These are phyloP conservation scores for Talaromyces rugulosus DNA, from an alignment of 2,329 filamentous ascomycete genomes.

Conservation along the genomic window DNA sequence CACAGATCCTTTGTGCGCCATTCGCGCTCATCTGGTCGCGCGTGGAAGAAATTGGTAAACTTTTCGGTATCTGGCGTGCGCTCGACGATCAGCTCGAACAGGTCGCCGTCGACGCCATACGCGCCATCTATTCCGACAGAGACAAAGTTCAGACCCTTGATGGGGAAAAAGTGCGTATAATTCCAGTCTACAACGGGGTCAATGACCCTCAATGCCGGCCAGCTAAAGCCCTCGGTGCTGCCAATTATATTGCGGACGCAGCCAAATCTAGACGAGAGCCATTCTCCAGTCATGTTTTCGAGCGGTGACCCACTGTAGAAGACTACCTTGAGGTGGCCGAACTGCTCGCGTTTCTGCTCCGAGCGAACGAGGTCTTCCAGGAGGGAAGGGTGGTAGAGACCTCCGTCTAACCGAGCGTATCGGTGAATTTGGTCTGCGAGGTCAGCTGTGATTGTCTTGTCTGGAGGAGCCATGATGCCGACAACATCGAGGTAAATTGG, in stretches of 20 bases:
- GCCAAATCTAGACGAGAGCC: slow-evolving; percentile 17
- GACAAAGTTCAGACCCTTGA: slow-evolving; percentile 13
- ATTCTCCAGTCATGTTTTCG: slow-evolving; percentile 20
- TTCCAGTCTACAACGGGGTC: slow-evolving; percentile 15
- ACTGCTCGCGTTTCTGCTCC: slow-evolving; percentile 12
- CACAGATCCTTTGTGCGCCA: slow-evolving; percentile 23
- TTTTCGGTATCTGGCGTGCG: slow-evolving; percentile 12
- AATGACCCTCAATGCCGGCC: slow-evolving; percentile 12
- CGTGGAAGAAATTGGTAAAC: slow-evolving; percentile 19
- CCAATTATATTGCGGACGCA: slow-evolving; percentile 15
- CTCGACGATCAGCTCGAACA: slow-evolving; percentile 22
- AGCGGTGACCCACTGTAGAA: slow-evolving; percentile 23
- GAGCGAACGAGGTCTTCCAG: slow-evolving; percentile 20
- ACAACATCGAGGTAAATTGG: slow-evolving; percentile 15
- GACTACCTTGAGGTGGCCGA: slow-evolving; percentile 16
- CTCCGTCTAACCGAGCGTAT: slow-evolving; percentile 15
- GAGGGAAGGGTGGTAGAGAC: slow-evolving; percentile 18
- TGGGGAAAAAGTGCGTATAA: slow-evolving; percentile 18
- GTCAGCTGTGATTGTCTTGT: slow-evolving; percentile 9
- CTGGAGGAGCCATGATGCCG: slow-evolving; percentile 17
- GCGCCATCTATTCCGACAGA: background rate
- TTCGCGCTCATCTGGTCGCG: slow-evolving; percentile 13
- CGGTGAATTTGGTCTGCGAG: slow-evolving; percentile 17
- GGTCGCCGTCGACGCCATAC: slow-evolving; percentile 2
- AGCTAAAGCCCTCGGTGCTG: slow-evolving; percentile 20